Evolutionary conservation across 768 basidiomycete genomes (phyloP), one percentile per base, ranked within the genome.

Genomic region (Panellus pusillus): DNA sequence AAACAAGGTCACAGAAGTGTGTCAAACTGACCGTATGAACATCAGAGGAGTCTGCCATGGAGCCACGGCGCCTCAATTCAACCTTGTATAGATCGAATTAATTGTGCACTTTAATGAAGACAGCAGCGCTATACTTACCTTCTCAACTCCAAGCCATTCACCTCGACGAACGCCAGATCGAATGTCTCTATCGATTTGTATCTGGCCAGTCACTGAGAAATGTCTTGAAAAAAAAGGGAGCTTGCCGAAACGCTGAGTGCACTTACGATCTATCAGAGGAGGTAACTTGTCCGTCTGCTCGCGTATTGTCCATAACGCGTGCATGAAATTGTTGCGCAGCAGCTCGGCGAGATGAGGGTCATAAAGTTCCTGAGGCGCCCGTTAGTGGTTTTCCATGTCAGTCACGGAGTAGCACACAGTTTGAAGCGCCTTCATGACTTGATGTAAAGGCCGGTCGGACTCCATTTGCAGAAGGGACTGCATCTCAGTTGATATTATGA

Each of bases 391-490:
- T 3, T 24, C 24, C 24, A 24, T 24, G 24, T 24, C 24, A 24
- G 24, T 3, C 24, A n/a, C 4, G 32, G 32, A 36, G 20, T 17
- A 39, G 55, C 70, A 19, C 48, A 74, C 76, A 15, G 66, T 72
- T 61, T 77, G 77, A 18, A 79, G 64, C 36, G 68, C 67, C 48
- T 69, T 66, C 76, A 79, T 78, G 39, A 77, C 66, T 31, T 70
- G 66, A 47, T 73, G 69, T 9, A 76, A 65, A 29, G 70, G 65
- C 31, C 60, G 58, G 42, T 66, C 60, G 12, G 72, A 67, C 37
- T 67, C 55, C 54, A 67, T 68, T 51, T 58, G 65, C 20, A 73
- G 52, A 28, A 79, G 52, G 1, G 61, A 49, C 42, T 61, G 68
- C 60, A 78, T 68, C 45, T 75, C 74, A n/a, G 71, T 64, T 40